Base-by-base conservation (phyloP, 306 rosid genomes). In the Casuarina glauca region DNA sequence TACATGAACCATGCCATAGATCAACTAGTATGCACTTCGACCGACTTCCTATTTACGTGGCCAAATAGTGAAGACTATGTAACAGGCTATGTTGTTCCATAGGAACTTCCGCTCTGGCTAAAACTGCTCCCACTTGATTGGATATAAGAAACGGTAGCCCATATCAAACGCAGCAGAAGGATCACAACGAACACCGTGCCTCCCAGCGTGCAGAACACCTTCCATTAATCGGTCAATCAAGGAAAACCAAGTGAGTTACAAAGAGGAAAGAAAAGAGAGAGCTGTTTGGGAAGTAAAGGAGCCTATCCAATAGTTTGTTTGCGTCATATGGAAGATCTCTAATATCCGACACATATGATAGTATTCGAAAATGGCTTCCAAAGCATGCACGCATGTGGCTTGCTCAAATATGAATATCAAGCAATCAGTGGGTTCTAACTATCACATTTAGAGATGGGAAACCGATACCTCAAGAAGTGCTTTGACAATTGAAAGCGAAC, bases 381-480 rank as follows among this genome's bases (percentile, higher is more conserved):
- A 19, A 20, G 19, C 63, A 57, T 57, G 10, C 2, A 2, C 11
- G 10, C 32, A 57, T 6, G 38, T 57, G 32, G 32, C 20, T 19
- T 57, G 38, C 63, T 57, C 36, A 57, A 19, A 9, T 6, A 5
- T 52, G 57, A 13, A 4, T 35, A 19, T 55, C 20, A 55, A 78
- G 17, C 57, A 42, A 44, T 26, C 13, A 68, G 50, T 53, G 66
- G 52, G 45, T 32, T 62, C 13, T 55, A 35, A 38, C 46, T 76
- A 70, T 17, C 16, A 11, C 68, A 39, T 46, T 12, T 7, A 75
- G 75, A 26, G 8, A 9, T 6, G 20, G 71, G 15, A 49, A 57
- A 66, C 41, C 52, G n/a, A 69, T 87, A 91, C 96, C 96, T 91
- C 91, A 78, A 91, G 96, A 82, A 91, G 83, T n/a, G 96, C 93